Evolutionary conservation across 176 grass and related monocot species (phyloP).

Genomic region (Oryza australiensis): DNA sequence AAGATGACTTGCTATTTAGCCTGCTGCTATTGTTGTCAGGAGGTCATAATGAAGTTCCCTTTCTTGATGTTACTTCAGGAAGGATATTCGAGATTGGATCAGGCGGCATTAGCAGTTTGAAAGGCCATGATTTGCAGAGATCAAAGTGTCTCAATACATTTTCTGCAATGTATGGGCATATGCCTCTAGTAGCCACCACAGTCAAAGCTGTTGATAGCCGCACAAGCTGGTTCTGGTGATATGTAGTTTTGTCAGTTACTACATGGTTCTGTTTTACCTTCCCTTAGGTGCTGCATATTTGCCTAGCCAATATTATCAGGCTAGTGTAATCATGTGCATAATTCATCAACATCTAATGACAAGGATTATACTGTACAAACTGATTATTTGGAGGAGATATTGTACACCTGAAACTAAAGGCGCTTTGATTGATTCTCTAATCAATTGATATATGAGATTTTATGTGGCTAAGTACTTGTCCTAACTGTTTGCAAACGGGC

Average conservation of each 20-base stretch:
- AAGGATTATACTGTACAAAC: conserved; percentile 13
- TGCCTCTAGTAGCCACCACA: conserved; percentile 77
- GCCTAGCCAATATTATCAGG: conserved; percentile 30
- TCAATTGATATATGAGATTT: not conserved
- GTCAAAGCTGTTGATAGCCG: conserved; percentile 81
- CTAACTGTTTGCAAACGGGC: too few relatives aligned
- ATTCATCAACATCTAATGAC: conserved; percentile 20
- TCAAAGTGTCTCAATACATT: conserved; percentile 76
- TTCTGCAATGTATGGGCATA: conserved; percentile 65
- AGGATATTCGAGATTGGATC: conserved; percentile 91
- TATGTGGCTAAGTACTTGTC: not conserved
- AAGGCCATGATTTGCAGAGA: conserved; percentile 65
- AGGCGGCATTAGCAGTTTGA: conserved; percentile 75
- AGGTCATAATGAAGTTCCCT: not conserved
- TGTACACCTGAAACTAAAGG: not conserved
- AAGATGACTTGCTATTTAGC: not conserved
- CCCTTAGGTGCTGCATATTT: conserved; percentile 14
- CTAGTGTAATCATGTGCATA: conserved; percentile 42
- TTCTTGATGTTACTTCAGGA: conserved; percentile 53
- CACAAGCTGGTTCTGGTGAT: conserved; percentile 82
- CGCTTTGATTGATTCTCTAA: not conserved
- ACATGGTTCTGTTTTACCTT: not conserved
- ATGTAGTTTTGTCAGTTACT: not conserved
- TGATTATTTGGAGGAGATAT: not conserved
- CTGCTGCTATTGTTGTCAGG: not conserved